Conservation (phyloP, 73 alveolate species). For the Effrenium voratum region DNA sequence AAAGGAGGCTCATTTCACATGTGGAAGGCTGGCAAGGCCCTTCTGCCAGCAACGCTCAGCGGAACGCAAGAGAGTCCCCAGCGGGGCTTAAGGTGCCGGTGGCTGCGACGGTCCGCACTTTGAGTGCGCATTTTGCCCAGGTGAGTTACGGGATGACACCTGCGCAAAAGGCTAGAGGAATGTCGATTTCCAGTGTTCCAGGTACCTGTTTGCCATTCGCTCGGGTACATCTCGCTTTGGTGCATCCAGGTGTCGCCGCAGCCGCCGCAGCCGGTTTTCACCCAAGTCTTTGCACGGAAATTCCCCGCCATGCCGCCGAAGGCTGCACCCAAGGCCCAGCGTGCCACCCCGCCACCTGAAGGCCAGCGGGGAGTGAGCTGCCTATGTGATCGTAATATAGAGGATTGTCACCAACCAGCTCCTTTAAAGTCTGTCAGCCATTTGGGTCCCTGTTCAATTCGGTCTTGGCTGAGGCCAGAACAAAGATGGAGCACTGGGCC, state of each 20-base stretch:
- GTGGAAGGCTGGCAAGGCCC: no score
- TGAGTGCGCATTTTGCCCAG: neutral
- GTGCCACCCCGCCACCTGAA: conserved; percentile 5
- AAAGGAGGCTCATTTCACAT: no score
- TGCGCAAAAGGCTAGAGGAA: neutral
- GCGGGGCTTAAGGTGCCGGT: no score
- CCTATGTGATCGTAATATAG: neutral
- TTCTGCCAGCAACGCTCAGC: no score
- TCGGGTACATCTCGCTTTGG: neutral
- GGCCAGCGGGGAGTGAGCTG: neutral
- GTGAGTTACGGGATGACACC: neutral
- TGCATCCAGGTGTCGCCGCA: neutral
- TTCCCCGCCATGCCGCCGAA: conserved; percentile 22
- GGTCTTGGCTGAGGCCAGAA: no score
- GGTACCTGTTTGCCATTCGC: no score
- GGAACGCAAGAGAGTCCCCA: no score
- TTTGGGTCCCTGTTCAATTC: no score
- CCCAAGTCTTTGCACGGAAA: neutral
- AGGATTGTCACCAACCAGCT: neutral
- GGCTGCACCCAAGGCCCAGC: conserved; percentile 34
- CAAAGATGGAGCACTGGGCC: neutral
- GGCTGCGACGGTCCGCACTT: neutral
- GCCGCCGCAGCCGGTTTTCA: neutral
- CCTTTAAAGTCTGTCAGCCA: neutral
- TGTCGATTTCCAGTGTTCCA: neutral